These are phyloP conservation scores for Botrytis tulipae DNA, from an alignment of 2,329 filamentous ascomycete genomes.

Conservation along the genomic window DNA sequence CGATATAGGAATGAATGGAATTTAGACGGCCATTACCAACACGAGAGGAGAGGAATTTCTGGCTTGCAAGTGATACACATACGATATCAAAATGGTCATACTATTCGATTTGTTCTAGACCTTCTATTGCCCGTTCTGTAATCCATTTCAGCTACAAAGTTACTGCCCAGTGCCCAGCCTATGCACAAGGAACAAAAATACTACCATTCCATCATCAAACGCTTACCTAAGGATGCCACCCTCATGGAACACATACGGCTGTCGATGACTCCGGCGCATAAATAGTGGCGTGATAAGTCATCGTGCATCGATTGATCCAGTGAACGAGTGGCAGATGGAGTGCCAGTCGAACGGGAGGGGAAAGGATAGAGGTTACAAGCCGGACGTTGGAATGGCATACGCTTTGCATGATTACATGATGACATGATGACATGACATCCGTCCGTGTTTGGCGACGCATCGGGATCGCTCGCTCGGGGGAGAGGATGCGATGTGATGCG, in stretches of 20 bases:
- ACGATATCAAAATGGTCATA: not conserved
- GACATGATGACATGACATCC: not conserved
- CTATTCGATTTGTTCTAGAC: not conserved
- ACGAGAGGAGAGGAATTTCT: not conserved
- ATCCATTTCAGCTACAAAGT: not conserved
- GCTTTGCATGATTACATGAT: not conserved
- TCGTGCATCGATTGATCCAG: not conserved
- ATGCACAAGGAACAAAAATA: not conserved
- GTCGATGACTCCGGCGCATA: not conserved
- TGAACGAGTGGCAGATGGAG: not conserved
- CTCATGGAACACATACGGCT: not conserved
- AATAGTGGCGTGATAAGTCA: not conserved
- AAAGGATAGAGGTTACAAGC: not conserved
- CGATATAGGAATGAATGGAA: not conserved
- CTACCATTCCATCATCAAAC: not conserved
- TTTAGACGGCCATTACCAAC: not conserved
- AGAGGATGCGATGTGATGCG: not conserved
- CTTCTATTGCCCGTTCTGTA: not conserved
- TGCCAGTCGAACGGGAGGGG: not conserved
- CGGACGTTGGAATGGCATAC: not conserved
- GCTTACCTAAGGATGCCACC: not conserved
- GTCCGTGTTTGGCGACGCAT: not conserved
- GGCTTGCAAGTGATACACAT: not conserved
- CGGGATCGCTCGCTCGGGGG: not conserved
- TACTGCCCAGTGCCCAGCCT: not conserved